Evolutionary conservation across 305 asterid genomes (phyloP).

Genomic region (Fraxinus baroniana): DNA sequence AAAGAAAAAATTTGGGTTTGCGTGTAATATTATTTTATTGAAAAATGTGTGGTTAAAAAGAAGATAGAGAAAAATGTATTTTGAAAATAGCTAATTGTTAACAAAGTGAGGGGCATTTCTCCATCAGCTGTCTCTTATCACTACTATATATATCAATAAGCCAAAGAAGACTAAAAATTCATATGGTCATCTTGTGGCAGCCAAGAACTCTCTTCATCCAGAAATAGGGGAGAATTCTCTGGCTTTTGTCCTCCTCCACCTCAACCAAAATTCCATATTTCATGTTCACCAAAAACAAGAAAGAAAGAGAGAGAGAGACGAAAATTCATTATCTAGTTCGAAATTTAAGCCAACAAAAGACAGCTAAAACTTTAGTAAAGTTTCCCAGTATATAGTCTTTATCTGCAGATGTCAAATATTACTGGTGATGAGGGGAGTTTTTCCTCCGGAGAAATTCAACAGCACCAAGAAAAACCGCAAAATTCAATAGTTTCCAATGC

Average conservation of each 20-base stretch:
- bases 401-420: slow-evolving; percentile 58
- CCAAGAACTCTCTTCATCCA: slow-evolving; percentile 28
- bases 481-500: slow-evolving; percentile 19
- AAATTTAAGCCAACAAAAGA: slow-evolving; percentile 12
- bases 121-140: slow-evolving; percentile 39
- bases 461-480: slow-evolving; percentile 38
- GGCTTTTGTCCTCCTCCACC: slow-evolving; percentile 54
- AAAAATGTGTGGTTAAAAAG: not conserved
- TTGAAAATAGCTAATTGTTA: not conserved
- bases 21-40: not conserved
- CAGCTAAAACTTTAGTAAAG: not conserved
- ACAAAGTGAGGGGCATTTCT: slow-evolving; percentile 32
- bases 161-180: slow-evolving; percentile 55
- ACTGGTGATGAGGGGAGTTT: slow-evolving; percentile 83
- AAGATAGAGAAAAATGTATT: not conserved
- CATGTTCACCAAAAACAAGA: slow-evolving; percentile 32
- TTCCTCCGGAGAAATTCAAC: slow-evolving; percentile 78
- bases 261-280: slow-evolving; percentile 34
- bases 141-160: slow-evolving; percentile 49
- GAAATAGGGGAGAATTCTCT: slow-evolving; percentile 48
- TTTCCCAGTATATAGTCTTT: not conserved
- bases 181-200: slow-evolving; percentile 22
- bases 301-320: not conserved
- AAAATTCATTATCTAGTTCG: not conserved
- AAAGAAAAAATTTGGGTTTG: not conserved